Percentiles rank a stretch among this genome's conserved stretches.
Evolutionary conservation across 768 basidiomycete genomes (phyloP).

Genomic region (Lactifluus volemus): DNA sequence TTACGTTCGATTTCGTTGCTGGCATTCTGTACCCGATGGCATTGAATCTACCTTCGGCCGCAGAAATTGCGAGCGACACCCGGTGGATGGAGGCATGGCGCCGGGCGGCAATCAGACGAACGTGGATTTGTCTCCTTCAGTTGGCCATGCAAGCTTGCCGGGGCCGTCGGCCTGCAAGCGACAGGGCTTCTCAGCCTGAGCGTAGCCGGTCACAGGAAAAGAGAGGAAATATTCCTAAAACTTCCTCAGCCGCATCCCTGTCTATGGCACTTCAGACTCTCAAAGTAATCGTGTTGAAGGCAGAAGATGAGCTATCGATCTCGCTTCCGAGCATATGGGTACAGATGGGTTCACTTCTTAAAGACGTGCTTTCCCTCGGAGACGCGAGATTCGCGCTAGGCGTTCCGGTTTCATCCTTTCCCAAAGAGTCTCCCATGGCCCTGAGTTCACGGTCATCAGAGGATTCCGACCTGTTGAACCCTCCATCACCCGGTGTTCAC

Average conservation of each 20-base stretch:
- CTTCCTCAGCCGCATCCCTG: conserved; percentile 25
- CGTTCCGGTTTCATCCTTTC: conserved; percentile 42
- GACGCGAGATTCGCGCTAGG: conserved; percentile 53
- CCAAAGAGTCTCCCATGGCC: conserved; percentile 37
- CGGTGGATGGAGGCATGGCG: conserved; percentile 38
- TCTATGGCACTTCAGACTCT: conserved; percentile 55
- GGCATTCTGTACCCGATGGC: conserved; percentile 56
- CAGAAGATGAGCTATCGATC: conserved; percentile 47
- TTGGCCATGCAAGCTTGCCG: conserved; percentile 51
- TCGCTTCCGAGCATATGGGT: conserved; percentile 53
- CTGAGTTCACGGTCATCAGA: conserved; percentile 6
- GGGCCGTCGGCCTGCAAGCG: conserved; percentile 23
- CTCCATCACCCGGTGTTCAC: conserved; percentile 17
- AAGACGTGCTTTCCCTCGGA: conserved; percentile 44
- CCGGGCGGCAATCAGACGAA: conserved; percentile 36
- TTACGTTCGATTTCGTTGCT: conserved; percentile 54
- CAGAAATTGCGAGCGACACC: conserved; percentile 35
- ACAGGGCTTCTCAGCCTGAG: conserved; percentile 26
- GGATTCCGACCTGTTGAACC: conserved; percentile 21
- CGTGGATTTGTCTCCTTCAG: conserved; percentile 56
- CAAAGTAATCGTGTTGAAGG: conserved; percentile 58
- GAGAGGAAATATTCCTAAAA: conserved; percentile 22
- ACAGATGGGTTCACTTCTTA: conserved; percentile 48
- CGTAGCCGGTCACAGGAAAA: conserved; percentile 42
- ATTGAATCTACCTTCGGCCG: conserved; percentile 42